Evolutionary conservation across 331 rosid species (phyloP), one percentile per base, ranked within the genome.

Genomic region (Spiraea crenata): DNA sequence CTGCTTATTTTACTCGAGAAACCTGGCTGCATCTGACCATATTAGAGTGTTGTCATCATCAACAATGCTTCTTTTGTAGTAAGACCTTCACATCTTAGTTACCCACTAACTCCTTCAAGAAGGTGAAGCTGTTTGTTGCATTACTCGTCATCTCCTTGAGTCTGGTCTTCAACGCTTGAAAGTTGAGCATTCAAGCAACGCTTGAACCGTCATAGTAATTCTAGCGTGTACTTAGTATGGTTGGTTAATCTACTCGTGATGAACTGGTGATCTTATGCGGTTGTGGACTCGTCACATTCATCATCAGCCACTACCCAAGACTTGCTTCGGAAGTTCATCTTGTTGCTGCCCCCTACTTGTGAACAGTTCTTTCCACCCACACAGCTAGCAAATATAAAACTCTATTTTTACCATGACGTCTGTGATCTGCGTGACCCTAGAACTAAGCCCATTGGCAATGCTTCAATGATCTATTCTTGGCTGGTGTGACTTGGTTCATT

Each of bases 1-100:
- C 57, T 37, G 68, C 79, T 6, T 46, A 7, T 52, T 40, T 66
- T 66, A 19, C 31, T 46, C 61, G 69, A 63, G 71, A 57, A 74
- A 70, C 10, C 34, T 64, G 77, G 80, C 69, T 51, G 77, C 77
- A 74, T 66, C 60, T 49, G 55, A 45, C 73, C 63, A 19, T 66
- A 41, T 63, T 65, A 62, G 67, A 49, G 73, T 65, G 73, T 66
- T 59, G 57, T 75, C 49, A 64, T 65, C 76, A 25, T 67, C 71
- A 17, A 50, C 77, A 71, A 48, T 70, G 88, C 80, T 77, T 74
- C 76, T 40, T 3, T 45, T 17, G 37, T 77, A 70, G 72, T 71
- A 46, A 25, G 58, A 38, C 50, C 4, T 25, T 50, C 45, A 5
- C 40, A 48, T 60, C 12, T 45, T 74, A 69, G 60, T 54, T 57